Base-by-base conservation (phyloP, 257 asterid genomes). In the Przewalskia tangutica region DNA sequence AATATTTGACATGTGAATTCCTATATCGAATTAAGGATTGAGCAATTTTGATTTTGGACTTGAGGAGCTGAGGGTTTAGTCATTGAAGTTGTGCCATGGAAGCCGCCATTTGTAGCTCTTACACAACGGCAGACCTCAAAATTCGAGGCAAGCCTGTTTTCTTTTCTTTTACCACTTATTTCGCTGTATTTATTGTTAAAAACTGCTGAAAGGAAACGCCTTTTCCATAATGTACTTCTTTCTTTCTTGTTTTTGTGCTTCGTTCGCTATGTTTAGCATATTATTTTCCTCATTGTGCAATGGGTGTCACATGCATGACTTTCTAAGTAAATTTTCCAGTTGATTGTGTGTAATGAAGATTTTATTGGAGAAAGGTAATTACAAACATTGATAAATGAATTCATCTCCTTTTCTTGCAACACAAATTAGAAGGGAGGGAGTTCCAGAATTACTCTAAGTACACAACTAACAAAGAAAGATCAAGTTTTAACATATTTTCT, bases 41-140 rank as follows among this genome's bases (percentile, higher is more conserved):
- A n/a, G n/a, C n/a, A 65, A 38, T 63, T 82, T 32, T 59, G 20
- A n/a, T 17, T 27, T 14, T 14, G 7, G 16, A 5, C 40, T 4
- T 36, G 54, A 67, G 82, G 51, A 63, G 65, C 12, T 58, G 38
- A 18, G 70, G 34, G 42, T 38, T 58, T 55, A 60, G 66, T 63
- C 54, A 46, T 44, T 54, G 36, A 32, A 34, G 51, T 65, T 84
- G 81, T 86, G 67, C 85, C 85, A 93, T 94, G 98, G 95, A 89
- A 84, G 89, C 93, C 11, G 50, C 92, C 83, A 88, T 88, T 67
- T 84, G 89, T 58, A 83, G 86, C 78, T 87, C 93, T 70, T 91
- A 80, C 48, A 81, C 81, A 20, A n/a, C 81, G 8, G 55, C 70
- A 34, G 51, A n/a, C 77, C 54, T 79, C 50, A 82, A 79, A 16